These are phyloP conservation scores for Camelina neglecta DNA, from an alignment of 345 rosid species.

Conservation along the genomic window DNA sequence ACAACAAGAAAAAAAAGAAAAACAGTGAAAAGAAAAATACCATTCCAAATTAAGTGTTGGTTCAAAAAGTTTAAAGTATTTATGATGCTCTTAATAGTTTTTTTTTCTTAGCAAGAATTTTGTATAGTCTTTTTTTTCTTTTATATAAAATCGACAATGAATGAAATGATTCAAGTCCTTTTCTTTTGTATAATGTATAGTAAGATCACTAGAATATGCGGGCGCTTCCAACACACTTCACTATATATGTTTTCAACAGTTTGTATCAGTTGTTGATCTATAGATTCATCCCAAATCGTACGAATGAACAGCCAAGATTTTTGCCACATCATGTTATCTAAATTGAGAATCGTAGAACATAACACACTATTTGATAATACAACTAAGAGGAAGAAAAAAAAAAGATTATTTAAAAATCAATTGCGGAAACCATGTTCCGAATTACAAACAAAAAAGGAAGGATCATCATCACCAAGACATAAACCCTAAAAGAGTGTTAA, in stretches of 20 bases:
- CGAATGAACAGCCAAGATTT: neutral
- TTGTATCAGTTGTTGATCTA: neutral
- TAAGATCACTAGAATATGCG: too few species aligned
- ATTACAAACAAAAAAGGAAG: neutral
- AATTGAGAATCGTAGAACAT: neutral
- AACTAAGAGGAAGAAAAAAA: neutral
- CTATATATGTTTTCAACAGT: neutral
- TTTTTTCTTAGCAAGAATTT: neutral
- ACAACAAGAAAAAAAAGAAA: neutral
- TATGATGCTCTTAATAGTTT: neutral
- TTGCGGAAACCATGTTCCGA: neutral
- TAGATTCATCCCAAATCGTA: neutral
- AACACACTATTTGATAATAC: neutral
- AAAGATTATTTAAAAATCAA: neutral
- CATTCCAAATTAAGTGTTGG: slow-evolving; percentile 1
- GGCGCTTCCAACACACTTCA: neutral
- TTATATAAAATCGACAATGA: neutral
- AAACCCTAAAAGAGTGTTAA: slow-evolving; percentile 9
- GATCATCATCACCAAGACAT: neutral
- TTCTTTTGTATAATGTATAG: neutral
- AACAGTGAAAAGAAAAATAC: neutral
- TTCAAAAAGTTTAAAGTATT: neutral
- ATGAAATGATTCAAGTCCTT: neutral
- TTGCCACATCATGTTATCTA: neutral
- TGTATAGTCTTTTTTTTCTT: neutral